These are phyloP conservation scores for Pisolithus microcarpus DNA, from an alignment of 768 basidiomycete species.

Conservation along the genomic window DNA sequence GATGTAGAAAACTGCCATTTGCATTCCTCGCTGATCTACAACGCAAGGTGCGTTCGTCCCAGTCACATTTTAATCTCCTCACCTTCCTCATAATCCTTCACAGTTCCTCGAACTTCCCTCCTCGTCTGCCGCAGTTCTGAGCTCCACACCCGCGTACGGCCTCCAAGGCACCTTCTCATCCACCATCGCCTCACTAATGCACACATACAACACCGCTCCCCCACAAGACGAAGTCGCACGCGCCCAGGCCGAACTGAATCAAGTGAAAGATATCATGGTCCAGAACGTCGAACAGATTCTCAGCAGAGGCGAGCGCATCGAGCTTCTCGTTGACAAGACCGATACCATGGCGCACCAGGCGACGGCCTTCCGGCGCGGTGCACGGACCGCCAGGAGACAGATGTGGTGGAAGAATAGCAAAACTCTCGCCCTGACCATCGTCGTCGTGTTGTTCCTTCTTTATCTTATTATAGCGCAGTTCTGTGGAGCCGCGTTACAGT, in stretches of 20 bases:
- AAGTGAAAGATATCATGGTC: slow-evolving; percentile 97
- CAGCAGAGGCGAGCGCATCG: slow-evolving; percentile 89
- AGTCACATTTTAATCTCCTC: slow-evolving; percentile 2
- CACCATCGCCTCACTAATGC: slow-evolving; percentile 66
- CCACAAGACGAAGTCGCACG: slow-evolving; percentile 84
- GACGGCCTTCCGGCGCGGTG: slow-evolving; percentile 86
- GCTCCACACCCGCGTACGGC: slow-evolving; percentile 47
- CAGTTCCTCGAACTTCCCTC: slow-evolving; percentile 60
- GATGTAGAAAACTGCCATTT: slow-evolving; percentile 79
- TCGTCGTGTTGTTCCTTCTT: slow-evolving; percentile 68
- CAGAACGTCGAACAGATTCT: slow-evolving; percentile 98
- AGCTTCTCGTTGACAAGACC: slow-evolving; percentile 94
- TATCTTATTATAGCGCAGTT: slow-evolving; percentile 85
- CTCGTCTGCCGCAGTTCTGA: slow-evolving; percentile 49
- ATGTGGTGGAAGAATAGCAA: slow-evolving; percentile 89
- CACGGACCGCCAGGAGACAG: slow-evolving; percentile 70
- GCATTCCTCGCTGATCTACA: slow-evolving; percentile 87
- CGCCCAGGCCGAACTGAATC: slow-evolving; percentile 81
- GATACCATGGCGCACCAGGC: slow-evolving; percentile 93
- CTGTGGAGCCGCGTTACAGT: slow-evolving; percentile 78
- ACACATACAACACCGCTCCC: slow-evolving; percentile 83
- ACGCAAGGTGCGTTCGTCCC: slow-evolving; percentile 43
- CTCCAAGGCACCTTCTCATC: slow-evolving; percentile 69
- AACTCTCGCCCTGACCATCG: slow-evolving; percentile 54
- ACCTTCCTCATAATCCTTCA: slow-evolving; percentile 5